A percentile compares a stretch with the other conserved stretches of the same genome.
Evolutionary conservation across 352 stramenopile species (phyloP).

Genomic region (Phytopythium delawarense): DNA sequence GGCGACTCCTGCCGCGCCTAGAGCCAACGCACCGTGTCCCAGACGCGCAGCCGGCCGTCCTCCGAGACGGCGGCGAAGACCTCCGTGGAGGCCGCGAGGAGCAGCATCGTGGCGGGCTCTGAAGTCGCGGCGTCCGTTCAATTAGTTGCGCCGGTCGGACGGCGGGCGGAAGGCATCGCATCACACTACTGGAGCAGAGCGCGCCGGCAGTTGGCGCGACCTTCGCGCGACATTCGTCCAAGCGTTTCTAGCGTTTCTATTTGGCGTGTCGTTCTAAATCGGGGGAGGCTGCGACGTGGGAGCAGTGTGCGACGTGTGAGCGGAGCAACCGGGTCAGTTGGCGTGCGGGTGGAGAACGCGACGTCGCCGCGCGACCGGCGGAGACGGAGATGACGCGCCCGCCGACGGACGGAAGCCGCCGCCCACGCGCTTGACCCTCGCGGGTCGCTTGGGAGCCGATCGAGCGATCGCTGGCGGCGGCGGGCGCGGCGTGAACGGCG

Average conservation of each 20-base stretch:
- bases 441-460: constrained; percentile 10
- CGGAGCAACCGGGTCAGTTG: constrained; percentile 6
- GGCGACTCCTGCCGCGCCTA: neutral
- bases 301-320: constrained; percentile 19
- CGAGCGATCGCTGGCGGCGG: neutral
- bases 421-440: constrained; percentile 47
- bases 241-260: constrained; percentile 2
- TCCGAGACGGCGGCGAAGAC: constrained; percentile 77
- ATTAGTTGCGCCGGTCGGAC: constrained; percentile 6
- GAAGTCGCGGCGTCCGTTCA: constrained; percentile 2
- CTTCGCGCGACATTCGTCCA: constrained; percentile 22
- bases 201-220: constrained; percentile 16
- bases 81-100: constrained; percentile 72
- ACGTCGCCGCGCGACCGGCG: neutral
- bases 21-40: constrained; percentile 53
- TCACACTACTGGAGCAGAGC: constrained; percentile 58
- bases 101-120: constrained; percentile 42
- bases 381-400: constrained; percentile 3
- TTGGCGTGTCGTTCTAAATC: neutral
- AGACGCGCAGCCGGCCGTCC: constrained; percentile 81
- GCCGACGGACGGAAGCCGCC: constrained; percentile 46
- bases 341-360: neutral
- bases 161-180: constrained; percentile 11
- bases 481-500: neutral
- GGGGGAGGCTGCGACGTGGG: no score